Evolutionary conservation across 169 alveolate genomes (phyloP).

Genomic region (Cryptosporidium sp.): DNA sequence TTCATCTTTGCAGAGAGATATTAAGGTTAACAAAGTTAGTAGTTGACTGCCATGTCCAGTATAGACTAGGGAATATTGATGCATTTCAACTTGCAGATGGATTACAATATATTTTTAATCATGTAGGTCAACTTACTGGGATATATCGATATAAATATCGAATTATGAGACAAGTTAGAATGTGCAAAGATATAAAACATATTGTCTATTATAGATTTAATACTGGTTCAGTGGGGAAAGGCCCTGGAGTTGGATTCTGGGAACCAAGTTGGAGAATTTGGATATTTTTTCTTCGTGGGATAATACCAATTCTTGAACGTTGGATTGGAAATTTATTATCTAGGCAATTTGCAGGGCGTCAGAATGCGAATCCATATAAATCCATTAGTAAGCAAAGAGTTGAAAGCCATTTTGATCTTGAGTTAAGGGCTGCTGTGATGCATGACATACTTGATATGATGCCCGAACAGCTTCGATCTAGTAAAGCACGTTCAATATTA

Average conservation of each 20-base stretch:
- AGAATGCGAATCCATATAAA: slow-evolving; percentile 97
- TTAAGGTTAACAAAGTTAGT: slow-evolving; percentile 97
- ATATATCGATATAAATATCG: slow-evolving; percentile 99
- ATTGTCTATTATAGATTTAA: slow-evolving; percentile 98
- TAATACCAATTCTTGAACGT: slow-evolving; percentile 98
- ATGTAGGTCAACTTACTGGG: slow-evolving; percentile 99
- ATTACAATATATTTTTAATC: slow-evolving; percentile 97
- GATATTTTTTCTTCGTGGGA: slow-evolving; percentile 98
- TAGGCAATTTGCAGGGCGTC: slow-evolving; percentile 99
- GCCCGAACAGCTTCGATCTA: slow-evolving; percentile 99
- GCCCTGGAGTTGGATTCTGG: slow-evolving; percentile 99
- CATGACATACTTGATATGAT: slow-evolving; percentile 99
- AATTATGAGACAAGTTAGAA: slow-evolving; percentile 98
- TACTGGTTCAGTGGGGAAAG: slow-evolving; percentile 99
- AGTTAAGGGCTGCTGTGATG: slow-evolving; percentile 99
- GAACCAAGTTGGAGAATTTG: slow-evolving; percentile 99
- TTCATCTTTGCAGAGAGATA: slow-evolving; percentile 99
- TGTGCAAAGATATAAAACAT: slow-evolving; percentile 99
- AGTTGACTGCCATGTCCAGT: slow-evolving; percentile 99
- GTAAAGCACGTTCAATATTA: slow-evolving; percentile 97
- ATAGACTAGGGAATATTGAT: slow-evolving; percentile 98
- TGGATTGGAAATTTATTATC: slow-evolving; percentile 99
- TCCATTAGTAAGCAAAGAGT: slow-evolving; percentile 99
- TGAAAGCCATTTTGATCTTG: slow-evolving; percentile 99
- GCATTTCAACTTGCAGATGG: slow-evolving; percentile 99